These are phyloP conservation scores for Handroanthus guayacan DNA, from an alignment of 257 asterid genomes.

Conservation along the genomic window DNA sequence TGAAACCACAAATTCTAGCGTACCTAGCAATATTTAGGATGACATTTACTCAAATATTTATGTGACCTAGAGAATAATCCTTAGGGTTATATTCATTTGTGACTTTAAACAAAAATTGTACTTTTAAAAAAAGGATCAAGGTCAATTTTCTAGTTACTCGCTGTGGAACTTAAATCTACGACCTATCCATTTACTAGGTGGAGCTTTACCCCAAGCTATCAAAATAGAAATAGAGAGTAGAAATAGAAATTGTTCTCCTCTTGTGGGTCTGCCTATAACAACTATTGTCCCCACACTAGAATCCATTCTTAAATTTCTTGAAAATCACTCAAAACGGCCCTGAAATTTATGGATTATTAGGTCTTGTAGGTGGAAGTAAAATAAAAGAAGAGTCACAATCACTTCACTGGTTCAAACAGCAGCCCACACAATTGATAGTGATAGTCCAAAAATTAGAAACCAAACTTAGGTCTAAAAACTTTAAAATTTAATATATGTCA, in stretches of 20 bases:
- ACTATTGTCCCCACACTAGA: neutral
- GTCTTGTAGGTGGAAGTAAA: conserved; percentile 38
- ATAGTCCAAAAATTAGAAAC: conserved; percentile 46
- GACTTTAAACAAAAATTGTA: too few species aligned
- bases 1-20: neutral
- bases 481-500: conserved; percentile 46
- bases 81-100: too few species aligned
- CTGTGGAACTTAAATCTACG: too few species aligned
- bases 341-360: conserved; percentile 31
- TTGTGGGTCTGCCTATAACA: neutral
- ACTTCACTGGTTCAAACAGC: conserved; percentile 29
- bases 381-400: conserved; percentile 43
- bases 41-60: neutral
- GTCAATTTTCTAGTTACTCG: too few species aligned
- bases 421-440: conserved; percentile 45
- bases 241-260: neutral
- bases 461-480: conserved; percentile 31
- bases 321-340: conserved; percentile 9
- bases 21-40: neutral
- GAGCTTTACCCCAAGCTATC: too few species aligned
- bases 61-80: too few species aligned
- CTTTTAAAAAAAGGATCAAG: too few species aligned
- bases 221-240: too few species aligned
- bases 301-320: neutral
- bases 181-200: too few species aligned